Evolutionary conservation across 2,329 filamentous ascomycete genomes (phyloP), one percentile per base, ranked within the genome.

Genomic region (Penicillium sp.): DNA sequence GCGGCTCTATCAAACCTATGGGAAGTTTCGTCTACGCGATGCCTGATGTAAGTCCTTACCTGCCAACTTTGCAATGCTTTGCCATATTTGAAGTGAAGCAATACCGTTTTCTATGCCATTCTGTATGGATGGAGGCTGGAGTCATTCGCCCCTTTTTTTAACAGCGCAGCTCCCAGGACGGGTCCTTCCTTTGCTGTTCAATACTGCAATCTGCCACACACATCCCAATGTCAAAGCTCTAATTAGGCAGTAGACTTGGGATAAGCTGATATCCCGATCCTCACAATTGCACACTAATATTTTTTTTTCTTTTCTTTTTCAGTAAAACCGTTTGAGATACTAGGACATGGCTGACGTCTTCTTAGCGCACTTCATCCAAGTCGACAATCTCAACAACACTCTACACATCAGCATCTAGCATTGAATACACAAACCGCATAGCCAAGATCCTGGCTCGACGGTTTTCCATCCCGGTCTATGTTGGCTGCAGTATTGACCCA

Each of bases 11-110:
- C 29, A 72, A 78, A 35, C 73, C 78, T 43, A 77, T 97, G 69
- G 91, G 93, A 3, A 95, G 88, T 43, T 91, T 97, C 64, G 87
- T 97, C 40, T 97, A 95, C 66, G 87, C 90, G 3, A 80, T 98
- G 67, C 91, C 93, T 15, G 86, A 95, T 72, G 93, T 95, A 73
- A 61, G 75, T 65, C 28, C 38, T 21, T 15, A 21, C 2, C 17
- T 34, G 15, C 34, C 29, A 13, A 29, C 1, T 13, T 21, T 45
- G 12, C 2, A 12, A 29, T 39, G 7, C 3, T 45, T 31, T 33
- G 17, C 4, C 41, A 33, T n/a, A 4, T 19, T 38, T 33, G 5
- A 13, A 43, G 10, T 4, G 10, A 21, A 15, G 8, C 15, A 35
- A 15, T n/a, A 7, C 8, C 3, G 9, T 37, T 26, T 13, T 15